Evolutionary conservation across 768 basidiomycete species (phyloP), one percentile per base, ranked within the genome.

Genomic region (Pilatotrama ljubarskyi): DNA sequence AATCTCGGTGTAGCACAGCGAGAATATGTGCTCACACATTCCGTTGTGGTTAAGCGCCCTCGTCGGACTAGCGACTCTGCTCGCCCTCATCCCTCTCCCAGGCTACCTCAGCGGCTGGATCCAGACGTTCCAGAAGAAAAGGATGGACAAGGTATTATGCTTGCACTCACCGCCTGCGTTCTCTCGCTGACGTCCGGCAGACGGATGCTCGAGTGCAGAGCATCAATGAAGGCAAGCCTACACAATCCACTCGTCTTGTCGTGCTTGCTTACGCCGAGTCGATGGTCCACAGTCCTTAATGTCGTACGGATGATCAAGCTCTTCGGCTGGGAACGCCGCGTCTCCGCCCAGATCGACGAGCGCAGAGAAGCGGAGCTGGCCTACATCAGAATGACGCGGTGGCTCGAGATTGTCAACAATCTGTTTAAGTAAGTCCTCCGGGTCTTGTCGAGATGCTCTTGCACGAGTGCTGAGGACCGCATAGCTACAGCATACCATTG

Each of bases 301-400:
- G 71, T 77, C 58, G 58, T 82, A 6, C 75, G 80, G n/a, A 81
- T 82, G 76, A 69, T 82, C 70, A 83, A 83, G 68, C 74, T 80
- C 59, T 82, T 81, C 48, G 75, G 73, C 22, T 75, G 71, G 77
- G 78, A 80, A 57, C 41, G 20, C 1, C 78, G 82, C 48, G 80
- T 87, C 67, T 74, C 80, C 22, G 69, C 78, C 14, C 77, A 77
- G 50, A 75, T 93, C 46, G 72, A 77, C 20, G 78, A 79, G 29
- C 83, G 83, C 64, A 80, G 90, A 58, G 81, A 86, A 43, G 79
- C 80, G 4, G 90, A 92, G 69, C 72, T 92, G 15, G 57, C 65
- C 3, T 80, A 78, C 70, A 74, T 86, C 41, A 80, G 78, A 76
- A 81, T 80, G 66, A 72, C 78, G 46, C 80, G 84, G 66, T 65